Conservation (phyloP, 139 green algal genomes). For the Helicosporidium sp. region DNA sequence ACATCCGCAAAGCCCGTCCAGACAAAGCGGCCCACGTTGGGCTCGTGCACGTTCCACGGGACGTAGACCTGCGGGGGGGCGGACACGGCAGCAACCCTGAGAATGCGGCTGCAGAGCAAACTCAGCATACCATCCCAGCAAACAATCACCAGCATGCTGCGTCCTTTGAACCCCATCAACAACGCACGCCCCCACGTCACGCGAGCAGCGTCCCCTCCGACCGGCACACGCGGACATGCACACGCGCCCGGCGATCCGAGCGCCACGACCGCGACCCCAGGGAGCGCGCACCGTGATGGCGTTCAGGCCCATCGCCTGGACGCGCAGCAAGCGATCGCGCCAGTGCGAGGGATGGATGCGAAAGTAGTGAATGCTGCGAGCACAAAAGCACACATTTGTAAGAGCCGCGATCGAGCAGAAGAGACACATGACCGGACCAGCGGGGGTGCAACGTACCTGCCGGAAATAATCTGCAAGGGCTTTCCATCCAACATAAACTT, state of each 20-base stretch:
- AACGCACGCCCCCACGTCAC: too few species aligned
- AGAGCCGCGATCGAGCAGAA: background rate
- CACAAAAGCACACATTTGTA: too few species aligned
- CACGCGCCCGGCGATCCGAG: too few species aligned
- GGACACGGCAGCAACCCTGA: too few species aligned
- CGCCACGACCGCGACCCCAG: background rate
- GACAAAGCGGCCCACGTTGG: conserved; percentile 11
- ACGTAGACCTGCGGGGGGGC: conserved; percentile 20
- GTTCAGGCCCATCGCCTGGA: conserved; percentile 32
- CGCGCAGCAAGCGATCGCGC: conserved; percentile 23
- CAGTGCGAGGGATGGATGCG: conserved; percentile 29
- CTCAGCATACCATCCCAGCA: too few species aligned
- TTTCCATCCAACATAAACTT: conserved; percentile 20
- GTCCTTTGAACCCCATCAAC: too few species aligned
- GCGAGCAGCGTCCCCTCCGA: too few species aligned
- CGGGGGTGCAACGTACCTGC: conserved; percentile 7
- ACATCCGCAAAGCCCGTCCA: conserved; percentile 18
- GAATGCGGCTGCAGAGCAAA: too few species aligned
- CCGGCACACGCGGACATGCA: too few species aligned
- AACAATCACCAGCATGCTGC: too few species aligned
- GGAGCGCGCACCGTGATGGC: conserved; percentile 15
- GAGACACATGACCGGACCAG: background rate
- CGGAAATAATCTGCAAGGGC: conserved; percentile 22
- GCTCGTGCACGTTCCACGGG: conserved; percentile 43
- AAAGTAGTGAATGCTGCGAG: conserved; percentile 38